Evolutionary conservation across 139 green algal species (phyloP).

Genomic region (Eudorina sp.): DNA sequence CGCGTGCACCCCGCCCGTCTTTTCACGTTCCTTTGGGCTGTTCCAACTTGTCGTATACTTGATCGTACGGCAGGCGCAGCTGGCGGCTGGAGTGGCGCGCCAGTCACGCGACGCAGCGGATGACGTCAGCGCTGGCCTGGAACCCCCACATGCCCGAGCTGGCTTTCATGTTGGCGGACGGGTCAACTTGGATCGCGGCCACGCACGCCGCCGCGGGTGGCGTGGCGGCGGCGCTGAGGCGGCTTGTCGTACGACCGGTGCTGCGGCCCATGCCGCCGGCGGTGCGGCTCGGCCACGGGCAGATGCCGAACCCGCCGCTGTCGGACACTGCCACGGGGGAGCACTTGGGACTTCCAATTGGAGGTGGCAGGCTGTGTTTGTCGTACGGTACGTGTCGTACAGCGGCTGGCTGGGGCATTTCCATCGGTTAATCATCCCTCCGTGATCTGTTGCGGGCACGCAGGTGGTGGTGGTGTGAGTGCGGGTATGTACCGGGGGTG

Average conservation of each 20-base stretch:
- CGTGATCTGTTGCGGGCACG: too few relatives aligned
- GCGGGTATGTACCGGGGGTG: too few relatives aligned
- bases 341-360: neutral
- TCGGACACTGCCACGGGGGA: too few relatives aligned
- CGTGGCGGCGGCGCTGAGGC: neutral
- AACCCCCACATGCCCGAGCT: constrained; percentile 40
- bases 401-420: too few relatives aligned
- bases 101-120: neutral
- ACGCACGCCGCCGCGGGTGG: neutral
- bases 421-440: too few relatives aligned
- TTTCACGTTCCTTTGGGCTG: too few relatives aligned
- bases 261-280: constrained; percentile 11
- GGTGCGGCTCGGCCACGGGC: too few relatives aligned
- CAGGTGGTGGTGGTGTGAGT: too few relatives aligned
- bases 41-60: too few relatives aligned
- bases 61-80: constrained; percentile 39
- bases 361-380: neutral
- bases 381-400: constrained; percentile 10
- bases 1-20: too few relatives aligned
- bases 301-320: neutral
- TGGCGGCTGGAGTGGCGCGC: constrained; percentile 47
- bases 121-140: constrained; percentile 4
- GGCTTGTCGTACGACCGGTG: constrained; percentile 9
- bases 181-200: neutral
- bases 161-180: neutral